Conservation (phyloP, 2,329 filamentous ascomycete species). For the Aspergillus terreus region DNA sequence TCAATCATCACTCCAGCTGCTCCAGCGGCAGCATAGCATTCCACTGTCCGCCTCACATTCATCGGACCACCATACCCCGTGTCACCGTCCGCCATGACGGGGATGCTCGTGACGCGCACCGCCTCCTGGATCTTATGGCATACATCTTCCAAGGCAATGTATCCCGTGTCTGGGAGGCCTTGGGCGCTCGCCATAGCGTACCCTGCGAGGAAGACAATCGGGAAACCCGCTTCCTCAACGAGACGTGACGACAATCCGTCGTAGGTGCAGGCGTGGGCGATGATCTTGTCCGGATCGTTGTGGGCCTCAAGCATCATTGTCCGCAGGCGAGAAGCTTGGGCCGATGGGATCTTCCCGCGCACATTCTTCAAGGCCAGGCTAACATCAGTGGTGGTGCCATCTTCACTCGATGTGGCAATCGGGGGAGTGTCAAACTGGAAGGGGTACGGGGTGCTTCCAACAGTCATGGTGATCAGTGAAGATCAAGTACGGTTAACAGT, state of each 20-base stretch:
- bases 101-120: slow-evolving; percentile 35
- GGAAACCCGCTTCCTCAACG: slow-evolving; percentile 46
- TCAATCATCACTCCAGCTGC: slow-evolving; percentile 43
- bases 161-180: slow-evolving; percentile 47
- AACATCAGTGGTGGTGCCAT: slow-evolving; percentile 1
- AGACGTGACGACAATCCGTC: slow-evolving; percentile 44
- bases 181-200: slow-evolving; percentile 41
- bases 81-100: slow-evolving; percentile 46
- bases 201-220: slow-evolving; percentile 44
- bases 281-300: slow-evolving; percentile 41
- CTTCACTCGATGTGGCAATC: not conserved
- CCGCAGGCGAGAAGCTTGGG: slow-evolving; percentile 35
- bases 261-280: slow-evolving; percentile 44
- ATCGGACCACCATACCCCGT: slow-evolving; percentile 48
- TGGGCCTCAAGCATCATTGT: slow-evolving; percentile 33
- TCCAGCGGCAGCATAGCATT: slow-evolving; percentile 41
- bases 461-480: slow-evolving; percentile 1
- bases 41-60: slow-evolving; percentile 47
- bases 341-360: slow-evolving; percentile 36
- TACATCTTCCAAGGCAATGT: slow-evolving; percentile 48
- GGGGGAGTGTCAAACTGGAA: slow-evolving; percentile 8
- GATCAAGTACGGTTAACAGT: too few species aligned
- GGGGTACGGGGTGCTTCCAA: slow-evolving; percentile 9
- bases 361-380: slow-evolving; percentile 22
- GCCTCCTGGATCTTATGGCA: slow-evolving; percentile 45